Evolutionary conservation across 2,329 filamentous ascomycete species (phyloP).

Genomic region (Beauveria sp.): DNA sequence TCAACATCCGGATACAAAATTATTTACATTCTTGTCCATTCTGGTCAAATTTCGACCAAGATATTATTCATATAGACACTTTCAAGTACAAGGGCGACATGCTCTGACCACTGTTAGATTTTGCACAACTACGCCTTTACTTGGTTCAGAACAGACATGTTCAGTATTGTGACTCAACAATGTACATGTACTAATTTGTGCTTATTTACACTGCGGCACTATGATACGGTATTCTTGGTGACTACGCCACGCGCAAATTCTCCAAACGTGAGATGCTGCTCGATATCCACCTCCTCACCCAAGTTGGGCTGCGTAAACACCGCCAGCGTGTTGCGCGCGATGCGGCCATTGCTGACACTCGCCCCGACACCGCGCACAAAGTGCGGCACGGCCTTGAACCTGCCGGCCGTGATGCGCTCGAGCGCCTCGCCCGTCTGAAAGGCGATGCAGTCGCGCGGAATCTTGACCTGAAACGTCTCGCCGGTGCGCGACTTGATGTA

Average conservation of each 20-base stretch:
- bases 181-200: neutral
- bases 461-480: slow-evolving; percentile 79
- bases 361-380: slow-evolving; percentile 74
- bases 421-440: slow-evolving; percentile 95
- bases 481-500: slow-evolving; percentile 87
- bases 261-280: slow-evolving; percentile 62
- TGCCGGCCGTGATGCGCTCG: slow-evolving; percentile 82
- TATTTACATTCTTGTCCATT: slow-evolving; percentile 4
- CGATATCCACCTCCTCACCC: slow-evolving; percentile 66
- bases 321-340: slow-evolving; percentile 82
- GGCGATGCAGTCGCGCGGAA: slow-evolving; percentile 83
- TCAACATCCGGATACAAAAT: slow-evolving; percentile 8
- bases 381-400: slow-evolving; percentile 91
- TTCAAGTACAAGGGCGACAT: neutral
- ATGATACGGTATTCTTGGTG: slow-evolving; percentile 48
- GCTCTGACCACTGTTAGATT: neutral
- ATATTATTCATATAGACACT: neutral
- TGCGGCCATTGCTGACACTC: slow-evolving; percentile 39
- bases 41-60: neutral
- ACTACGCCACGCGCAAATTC: slow-evolving; percentile 62
- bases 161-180: neutral
- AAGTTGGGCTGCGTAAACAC: slow-evolving; percentile 97
- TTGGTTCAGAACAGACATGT: neutral
- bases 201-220: neutral
- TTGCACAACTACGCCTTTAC: neutral